Conservation (phyloP, 2,329 filamentous ascomycete genomes). For the Sporothrix dimorphospora region DNA sequence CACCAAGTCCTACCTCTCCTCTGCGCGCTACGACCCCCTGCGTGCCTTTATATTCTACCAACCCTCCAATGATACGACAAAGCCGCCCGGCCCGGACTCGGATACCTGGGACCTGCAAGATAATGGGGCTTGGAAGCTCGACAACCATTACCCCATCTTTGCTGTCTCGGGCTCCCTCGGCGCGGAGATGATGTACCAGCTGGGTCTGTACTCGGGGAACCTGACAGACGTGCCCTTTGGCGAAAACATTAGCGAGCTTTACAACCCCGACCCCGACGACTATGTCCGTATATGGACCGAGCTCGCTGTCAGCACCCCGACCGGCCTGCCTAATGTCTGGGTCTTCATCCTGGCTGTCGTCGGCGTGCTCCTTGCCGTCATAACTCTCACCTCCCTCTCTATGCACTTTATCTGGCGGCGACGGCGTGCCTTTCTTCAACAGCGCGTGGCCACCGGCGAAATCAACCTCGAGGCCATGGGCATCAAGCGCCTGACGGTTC, state of each 20-base stretch:
- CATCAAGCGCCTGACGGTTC: slow-evolving; percentile 80
- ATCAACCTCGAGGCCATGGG: slow-evolving; percentile 85
- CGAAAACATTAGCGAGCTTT: slow-evolving; percentile 57
- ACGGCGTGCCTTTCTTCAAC: slow-evolving; percentile 67
- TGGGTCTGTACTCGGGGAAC: slow-evolving; percentile 78
- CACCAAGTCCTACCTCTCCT: slow-evolving; percentile 70
- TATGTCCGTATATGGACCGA: slow-evolving; percentile 65
- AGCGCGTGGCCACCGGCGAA: slow-evolving; percentile 74
- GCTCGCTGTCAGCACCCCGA: slow-evolving; percentile 51
- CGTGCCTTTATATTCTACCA: slow-evolving; percentile 67
- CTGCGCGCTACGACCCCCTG: slow-evolving; percentile 61
- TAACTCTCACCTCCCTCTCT: slow-evolving; percentile 66
- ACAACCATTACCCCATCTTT: slow-evolving; percentile 80
- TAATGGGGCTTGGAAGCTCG: slow-evolving; percentile 68
- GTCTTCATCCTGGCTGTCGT: slow-evolving; percentile 73
- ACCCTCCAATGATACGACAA: slow-evolving; percentile 57
- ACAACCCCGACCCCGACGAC: slow-evolving; percentile 58
- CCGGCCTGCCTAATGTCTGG: slow-evolving; percentile 74
- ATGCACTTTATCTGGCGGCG: slow-evolving; percentile 80
- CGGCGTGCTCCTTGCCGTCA: slow-evolving; percentile 69
- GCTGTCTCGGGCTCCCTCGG: slow-evolving; percentile 73
- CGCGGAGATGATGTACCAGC: slow-evolving; percentile 67
- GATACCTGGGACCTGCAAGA: slow-evolving; percentile 72
- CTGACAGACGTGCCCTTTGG: slow-evolving; percentile 64
- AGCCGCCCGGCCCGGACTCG: slow-evolving; percentile 68